Conservation (phyloP, 345 rosid genomes). For the Populus alba region DNA sequence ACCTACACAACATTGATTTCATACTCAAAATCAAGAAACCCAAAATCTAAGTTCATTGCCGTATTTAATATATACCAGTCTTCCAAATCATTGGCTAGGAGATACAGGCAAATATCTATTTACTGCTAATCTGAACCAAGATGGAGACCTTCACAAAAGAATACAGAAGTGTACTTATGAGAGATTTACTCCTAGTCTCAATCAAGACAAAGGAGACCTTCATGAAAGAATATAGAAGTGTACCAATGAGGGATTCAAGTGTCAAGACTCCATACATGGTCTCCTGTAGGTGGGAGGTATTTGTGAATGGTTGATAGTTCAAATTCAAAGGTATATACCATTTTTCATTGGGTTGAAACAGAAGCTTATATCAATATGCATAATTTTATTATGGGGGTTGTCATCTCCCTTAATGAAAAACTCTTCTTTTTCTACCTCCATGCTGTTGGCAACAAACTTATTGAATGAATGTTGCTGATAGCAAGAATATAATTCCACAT, state of each 20-base stretch:
- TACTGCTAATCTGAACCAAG: background rate
- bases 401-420: background rate
- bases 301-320: background rate
- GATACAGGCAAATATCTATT: too few species aligned
- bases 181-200: background rate
- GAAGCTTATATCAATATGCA: background rate
- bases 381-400: background rate
- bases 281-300: background rate
- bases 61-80: background rate
- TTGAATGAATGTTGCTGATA: background rate
- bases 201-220: too few species aligned
- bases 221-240: too few species aligned
- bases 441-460: background rate
- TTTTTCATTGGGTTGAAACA: background rate
- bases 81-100: background rate
- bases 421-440: background rate
- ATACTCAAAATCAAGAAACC: background rate
- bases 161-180: background rate
- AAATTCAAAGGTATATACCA: background rate
- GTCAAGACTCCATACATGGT: background rate
- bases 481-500: background rate
- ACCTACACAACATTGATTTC: background rate
- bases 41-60: background rate
- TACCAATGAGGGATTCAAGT: background rate
- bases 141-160: background rate